Evolutionary conservation across 768 basidiomycete genomes (phyloP).

Genomic region (Xerocomellus chrysenteron): DNA sequence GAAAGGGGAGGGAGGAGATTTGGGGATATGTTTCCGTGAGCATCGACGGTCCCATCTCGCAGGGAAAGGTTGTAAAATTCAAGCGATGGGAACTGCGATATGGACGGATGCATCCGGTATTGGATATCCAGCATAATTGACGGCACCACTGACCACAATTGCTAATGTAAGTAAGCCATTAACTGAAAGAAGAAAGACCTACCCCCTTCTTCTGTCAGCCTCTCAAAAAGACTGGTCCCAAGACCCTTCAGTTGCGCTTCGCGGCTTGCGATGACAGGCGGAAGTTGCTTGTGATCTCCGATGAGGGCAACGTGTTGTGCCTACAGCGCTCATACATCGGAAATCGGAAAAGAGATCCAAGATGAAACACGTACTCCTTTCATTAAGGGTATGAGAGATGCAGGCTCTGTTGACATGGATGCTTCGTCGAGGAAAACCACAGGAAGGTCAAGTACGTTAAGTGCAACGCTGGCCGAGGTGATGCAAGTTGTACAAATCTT

Average conservation of each 20-base stretch:
- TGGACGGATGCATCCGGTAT: conserved; percentile 93
- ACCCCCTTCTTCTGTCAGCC: conserved; percentile 83
- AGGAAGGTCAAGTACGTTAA: conserved; percentile 83
- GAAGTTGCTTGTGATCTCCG: conserved; percentile 96
- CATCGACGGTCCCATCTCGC: conserved; percentile 72
- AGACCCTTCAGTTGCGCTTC: conserved; percentile 75
- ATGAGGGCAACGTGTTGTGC: conserved; percentile 83
- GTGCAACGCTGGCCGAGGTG: conserved; percentile 61
- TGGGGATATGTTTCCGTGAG: conserved; percentile 43
- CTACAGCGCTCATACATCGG: conserved; percentile 39
- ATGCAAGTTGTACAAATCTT: conserved; percentile 89
- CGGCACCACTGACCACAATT: conserved; percentile 58
- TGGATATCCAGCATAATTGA: conserved; percentile 93
- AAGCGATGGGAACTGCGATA: conserved; percentile 80
- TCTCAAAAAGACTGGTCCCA: conserved; percentile 82
- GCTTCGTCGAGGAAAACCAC: conserved; percentile 95
- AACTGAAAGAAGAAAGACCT: conserved; percentile 30
- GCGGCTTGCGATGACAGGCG: conserved; percentile 78
- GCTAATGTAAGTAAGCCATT: conserved; percentile 6
- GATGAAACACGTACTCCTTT: conserved; percentile 71
- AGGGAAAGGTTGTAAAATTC: conserved; percentile 79
- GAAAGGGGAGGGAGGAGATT: conserved; percentile 63
- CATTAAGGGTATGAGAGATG: conserved; percentile 88
- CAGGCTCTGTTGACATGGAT: conserved; percentile 94
- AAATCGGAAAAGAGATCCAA: conserved; percentile 1